These are phyloP conservation scores for Chlamydomonas eustigma DNA, from an alignment of 139 green algal species.

Conservation along the genomic window DNA sequence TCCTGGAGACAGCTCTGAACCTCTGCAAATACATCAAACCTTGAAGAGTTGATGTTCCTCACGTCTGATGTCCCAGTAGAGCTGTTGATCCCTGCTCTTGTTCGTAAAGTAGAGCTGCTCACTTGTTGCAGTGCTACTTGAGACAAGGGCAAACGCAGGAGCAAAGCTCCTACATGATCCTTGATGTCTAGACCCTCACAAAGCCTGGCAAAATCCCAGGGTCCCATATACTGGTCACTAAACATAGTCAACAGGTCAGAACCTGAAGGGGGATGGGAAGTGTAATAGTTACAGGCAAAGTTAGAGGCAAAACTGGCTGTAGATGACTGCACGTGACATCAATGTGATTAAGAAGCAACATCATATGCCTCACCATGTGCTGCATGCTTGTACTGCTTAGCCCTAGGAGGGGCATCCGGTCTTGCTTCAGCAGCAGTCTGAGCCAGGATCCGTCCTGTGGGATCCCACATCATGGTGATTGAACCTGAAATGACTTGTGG, in stretches of 20 bases:
- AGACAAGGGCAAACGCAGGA: conserved; percentile 60
- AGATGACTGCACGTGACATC: background rate
- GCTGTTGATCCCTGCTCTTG: no score
- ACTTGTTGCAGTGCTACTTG: conserved; percentile 6
- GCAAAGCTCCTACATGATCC: conserved; percentile 17
- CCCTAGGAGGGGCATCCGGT: conserved; percentile 6
- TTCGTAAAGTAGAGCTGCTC: no score
- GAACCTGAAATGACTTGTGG: conserved; percentile 35
- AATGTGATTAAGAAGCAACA: no score
- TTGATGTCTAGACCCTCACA: conserved; percentile 8
- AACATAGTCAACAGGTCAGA: conserved; percentile 30
- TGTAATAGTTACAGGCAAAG: no score
- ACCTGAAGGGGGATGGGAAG: background rate
- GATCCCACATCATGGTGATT: conserved; percentile 62
- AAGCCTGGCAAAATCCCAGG: conserved; percentile 6
- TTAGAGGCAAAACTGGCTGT: no score
- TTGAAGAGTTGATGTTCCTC: no score
- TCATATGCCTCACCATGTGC: background rate
- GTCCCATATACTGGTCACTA: conserved; percentile 37
- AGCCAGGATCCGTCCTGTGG: conserved; percentile 40
- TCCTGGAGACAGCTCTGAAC: background rate
- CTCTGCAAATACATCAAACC: background rate
- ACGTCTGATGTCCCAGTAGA: no score
- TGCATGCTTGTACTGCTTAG: conserved; percentile 40
- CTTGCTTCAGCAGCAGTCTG: conserved; percentile 10